Evolutionary conservation across 2,329 filamentous ascomycete species (phyloP).

Genomic region (Sphaerulina musiva): DNA sequence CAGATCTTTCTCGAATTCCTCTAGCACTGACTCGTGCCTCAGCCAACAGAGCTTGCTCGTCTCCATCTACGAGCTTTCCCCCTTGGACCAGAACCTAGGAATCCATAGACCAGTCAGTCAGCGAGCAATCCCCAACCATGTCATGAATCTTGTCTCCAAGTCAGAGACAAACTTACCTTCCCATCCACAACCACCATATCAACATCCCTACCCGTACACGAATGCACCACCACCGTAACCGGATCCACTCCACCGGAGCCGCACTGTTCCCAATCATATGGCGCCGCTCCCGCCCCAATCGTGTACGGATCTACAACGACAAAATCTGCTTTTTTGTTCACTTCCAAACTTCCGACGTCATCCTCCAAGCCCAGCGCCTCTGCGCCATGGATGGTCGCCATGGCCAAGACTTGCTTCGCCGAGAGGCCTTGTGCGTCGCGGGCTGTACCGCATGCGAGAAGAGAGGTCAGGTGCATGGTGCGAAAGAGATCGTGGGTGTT

Average conservation of each 20-base stretch:
- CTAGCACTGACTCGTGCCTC: neutral
- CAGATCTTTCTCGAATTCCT: neutral
- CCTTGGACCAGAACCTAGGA: conserved; percentile 32
- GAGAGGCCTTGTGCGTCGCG: conserved; percentile 40
- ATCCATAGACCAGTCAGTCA: neutral
- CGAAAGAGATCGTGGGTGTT: conserved; percentile 49
- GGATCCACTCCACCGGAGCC: conserved; percentile 24
- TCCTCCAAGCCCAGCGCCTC: conserved; percentile 40
- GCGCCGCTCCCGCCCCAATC: conserved; percentile 26
- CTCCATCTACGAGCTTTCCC: neutral
- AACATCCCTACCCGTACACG: conserved; percentile 41
- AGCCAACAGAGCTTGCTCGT: conserved; percentile 1
- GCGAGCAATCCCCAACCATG: neutral
- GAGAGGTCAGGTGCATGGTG: conserved; percentile 48
- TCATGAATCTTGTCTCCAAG: neutral
- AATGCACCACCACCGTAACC: conserved; percentile 40
- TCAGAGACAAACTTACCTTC: neutral
- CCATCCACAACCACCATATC: conserved; percentile 43
- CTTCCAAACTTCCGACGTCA: conserved; percentile 38
- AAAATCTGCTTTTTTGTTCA: conserved; percentile 43
- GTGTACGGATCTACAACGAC: conserved; percentile 30
- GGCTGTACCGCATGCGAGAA: conserved; percentile 44
- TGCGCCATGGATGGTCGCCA: conserved; percentile 49
- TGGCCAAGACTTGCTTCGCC: conserved; percentile 44
- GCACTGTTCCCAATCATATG: conserved; percentile 3